These are phyloP conservation scores for Gossypium herbaceum DNA, from an alignment of 345 rosid genomes.

Conservation along the genomic window DNA sequence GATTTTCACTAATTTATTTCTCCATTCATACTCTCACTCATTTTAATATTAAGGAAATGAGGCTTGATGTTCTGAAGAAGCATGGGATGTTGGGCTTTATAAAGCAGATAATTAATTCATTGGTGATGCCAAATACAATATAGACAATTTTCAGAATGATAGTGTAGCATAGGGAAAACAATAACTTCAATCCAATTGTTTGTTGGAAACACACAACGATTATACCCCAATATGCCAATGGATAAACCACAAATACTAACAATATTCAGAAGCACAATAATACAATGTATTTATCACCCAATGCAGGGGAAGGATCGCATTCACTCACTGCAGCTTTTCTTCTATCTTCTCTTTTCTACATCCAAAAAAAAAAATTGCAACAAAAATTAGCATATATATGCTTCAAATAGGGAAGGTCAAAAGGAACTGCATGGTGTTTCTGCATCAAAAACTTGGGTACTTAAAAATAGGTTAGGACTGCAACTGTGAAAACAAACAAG, in stretches of 20 bases:
- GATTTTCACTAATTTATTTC: too few species aligned
- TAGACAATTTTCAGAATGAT: too few species aligned
- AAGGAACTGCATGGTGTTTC: background rate
- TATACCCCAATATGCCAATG: constrained; percentile 11
- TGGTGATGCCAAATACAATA: too few species aligned
- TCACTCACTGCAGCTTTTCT: background rate
- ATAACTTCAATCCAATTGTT: constrained; percentile 25
- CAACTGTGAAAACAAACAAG: background rate
- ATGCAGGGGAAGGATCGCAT: constrained; percentile 15
- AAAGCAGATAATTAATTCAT: too few species aligned
- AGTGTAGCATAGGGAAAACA: background rate
- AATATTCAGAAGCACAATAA: constrained; percentile 19
- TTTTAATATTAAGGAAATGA: too few species aligned
- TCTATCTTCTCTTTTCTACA: constrained; percentile 26
- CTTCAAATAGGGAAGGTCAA: background rate
- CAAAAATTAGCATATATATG: background rate
- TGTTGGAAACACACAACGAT: constrained; percentile 28
- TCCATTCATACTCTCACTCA: too few species aligned
- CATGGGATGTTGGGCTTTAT: too few species aligned
- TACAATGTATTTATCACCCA: constrained; percentile 4
- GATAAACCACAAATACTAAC: constrained; percentile 22
- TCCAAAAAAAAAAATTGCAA: background rate
- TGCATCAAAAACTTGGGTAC: background rate
- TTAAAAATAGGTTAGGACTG: too few species aligned
- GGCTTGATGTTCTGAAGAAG: too few species aligned